A percentile compares a stretch with the other conserved stretches of the same genome.
Conservation (phyloP, 768 basidiomycete genomes). For the Hortiboletus campestris region DNA sequence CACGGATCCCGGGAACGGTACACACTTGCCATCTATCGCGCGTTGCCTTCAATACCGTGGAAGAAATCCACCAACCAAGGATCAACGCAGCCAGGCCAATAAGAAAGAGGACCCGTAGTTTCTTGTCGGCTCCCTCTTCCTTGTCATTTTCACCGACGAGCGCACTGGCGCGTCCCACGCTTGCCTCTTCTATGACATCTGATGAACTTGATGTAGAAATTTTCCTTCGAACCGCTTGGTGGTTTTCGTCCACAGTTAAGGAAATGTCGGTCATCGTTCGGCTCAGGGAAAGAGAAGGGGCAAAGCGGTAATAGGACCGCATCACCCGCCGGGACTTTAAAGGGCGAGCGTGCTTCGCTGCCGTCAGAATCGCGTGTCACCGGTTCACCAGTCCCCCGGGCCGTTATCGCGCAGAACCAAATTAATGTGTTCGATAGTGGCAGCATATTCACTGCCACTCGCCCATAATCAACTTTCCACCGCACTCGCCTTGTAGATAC, state of each 20-base stretch:
- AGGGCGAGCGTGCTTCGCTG: not conserved
- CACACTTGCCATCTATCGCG: constrained; percentile 66
- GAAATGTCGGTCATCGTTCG: constrained; percentile 19
- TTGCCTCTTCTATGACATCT: constrained; percentile 16
- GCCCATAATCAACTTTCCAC: not conserved
- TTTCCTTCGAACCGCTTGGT: constrained; percentile 21
- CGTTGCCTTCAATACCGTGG: constrained; percentile 65
- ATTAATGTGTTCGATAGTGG: not conserved
- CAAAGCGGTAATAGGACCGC: constrained; percentile 3
- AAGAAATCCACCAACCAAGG: constrained; percentile 83
- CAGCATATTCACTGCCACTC: not conserved
- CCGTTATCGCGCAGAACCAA: constrained; percentile 3
- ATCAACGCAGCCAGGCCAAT: constrained; percentile 56
- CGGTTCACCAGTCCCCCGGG: not conserved
- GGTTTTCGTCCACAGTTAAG: not conserved
- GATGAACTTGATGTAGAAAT: constrained; percentile 13
- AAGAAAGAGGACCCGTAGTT: constrained; percentile 46
- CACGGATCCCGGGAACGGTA: not conserved
- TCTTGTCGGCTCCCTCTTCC: constrained; percentile 13
- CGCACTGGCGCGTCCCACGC: constrained; percentile 14
- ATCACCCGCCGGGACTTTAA: not conserved
- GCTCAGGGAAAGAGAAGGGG: not conserved
- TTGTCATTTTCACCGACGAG: constrained; percentile 7
- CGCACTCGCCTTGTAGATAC: no score
- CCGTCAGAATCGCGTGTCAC: not conserved